These are phyloP conservation scores for Leccinellum albellum DNA, from an alignment of 768 basidiomycete genomes.

Conservation along the genomic window DNA sequence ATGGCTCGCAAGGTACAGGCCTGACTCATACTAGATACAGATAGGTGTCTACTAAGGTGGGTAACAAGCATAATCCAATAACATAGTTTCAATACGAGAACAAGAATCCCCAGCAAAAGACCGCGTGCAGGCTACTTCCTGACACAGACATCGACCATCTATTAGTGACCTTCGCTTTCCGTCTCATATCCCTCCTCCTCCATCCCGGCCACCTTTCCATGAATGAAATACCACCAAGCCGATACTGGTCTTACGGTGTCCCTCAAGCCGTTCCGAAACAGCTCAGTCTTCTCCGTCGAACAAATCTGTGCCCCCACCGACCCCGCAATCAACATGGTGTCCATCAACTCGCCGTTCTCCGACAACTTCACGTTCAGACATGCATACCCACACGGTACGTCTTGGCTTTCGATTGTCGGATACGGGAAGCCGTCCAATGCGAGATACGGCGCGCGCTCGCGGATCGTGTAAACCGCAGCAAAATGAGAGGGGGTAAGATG, in stretches of 20 bases:
- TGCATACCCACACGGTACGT: conserved; percentile 29
- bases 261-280: conserved; percentile 29
- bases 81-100: background rate
- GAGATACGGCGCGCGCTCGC: conserved; percentile 19
- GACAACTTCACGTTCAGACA: conserved; percentile 28
- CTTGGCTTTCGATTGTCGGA: conserved; percentile 26
- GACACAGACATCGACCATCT: background rate
- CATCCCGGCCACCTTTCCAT: background rate
- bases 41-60: too few relatives aligned
- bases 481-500: conserved; percentile 25
- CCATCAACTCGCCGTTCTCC: conserved; percentile 23
- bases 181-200: background rate
- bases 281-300: conserved; percentile 27
- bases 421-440: conserved; percentile 28
- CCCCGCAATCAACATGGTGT: conserved; percentile 31
- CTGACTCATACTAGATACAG: too few relatives aligned
- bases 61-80: background rate
- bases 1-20: background rate
- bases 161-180: background rate
- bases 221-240: conserved; percentile 32
- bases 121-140: background rate
- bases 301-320: conserved; percentile 28
- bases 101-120: background rate
- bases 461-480: conserved; percentile 23
- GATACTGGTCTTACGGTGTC: conserved; percentile 31